Base-by-base conservation (phyloP, 345 rosid species). In the Citrus mangshanensis region DNA sequence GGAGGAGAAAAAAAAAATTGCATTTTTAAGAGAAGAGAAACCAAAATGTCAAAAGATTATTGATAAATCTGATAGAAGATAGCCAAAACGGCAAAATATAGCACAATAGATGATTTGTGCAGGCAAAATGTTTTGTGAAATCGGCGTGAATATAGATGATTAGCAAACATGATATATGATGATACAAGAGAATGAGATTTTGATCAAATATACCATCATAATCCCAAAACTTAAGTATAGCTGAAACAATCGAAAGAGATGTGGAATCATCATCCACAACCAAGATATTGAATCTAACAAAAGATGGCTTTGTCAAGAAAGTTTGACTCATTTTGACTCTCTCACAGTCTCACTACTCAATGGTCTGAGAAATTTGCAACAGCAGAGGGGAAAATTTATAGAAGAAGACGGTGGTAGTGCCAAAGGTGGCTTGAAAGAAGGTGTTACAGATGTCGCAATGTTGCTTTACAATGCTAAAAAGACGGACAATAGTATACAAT, bases 211-310 rank as follows among this genome's bases (percentile, higher is more conserved):
- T 85, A 93, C 97, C 97, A 87, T 79, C 77, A 40, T 81, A 83
- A 12, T 79, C 24, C 66, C 85, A 87, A 5, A 55, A 62, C 67
- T 66, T 79, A 38, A 94, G 92, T 87, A 81, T 83, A 9, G 87
- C 80, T 49, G 95, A 84, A 34, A 88, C 78, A 30, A 90, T 18
- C n/a, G 81, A 22, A 21, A 89, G 92, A 60, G 84, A 84, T 3
- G 86, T 78, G 46, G 81, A 71, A 84, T 93, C 95, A 67, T 93
- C 96, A 51, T 93, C 97, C 40, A 93, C 96, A 24, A 90, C 84
- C 83, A 91, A 68, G 77, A 93, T 73, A 32, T 80, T 84, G 65
- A 89, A 73, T 7, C 34, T 87, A 25, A 66, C 24, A 38, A 77
- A 21, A 42, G 89, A 76, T 12, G 40, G 30, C 46, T 75, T 76